Evolutionary conservation across 164 flowering plant genomes (phyloP).

Genomic region (Vitis vinifera): ASM3070453v1 NC_081806.1:19873501-19874000

Average conservation of each 20-base stretch:
- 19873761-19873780: slow-evolving; percentile 38
- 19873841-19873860: background rate
- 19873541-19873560: background rate
- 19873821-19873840: background rate
- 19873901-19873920: no score
- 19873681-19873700: slow-evolving; percentile 62
- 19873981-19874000: no score
- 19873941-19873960: no score
- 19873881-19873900: no score
- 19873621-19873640: background rate
- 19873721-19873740: slow-evolving; percentile 81
- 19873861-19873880: background rate
- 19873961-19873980: no score
- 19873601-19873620: background rate
- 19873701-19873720: slow-evolving; percentile 71
- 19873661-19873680: slow-evolving; percentile 30
- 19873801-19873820: slow-evolving; percentile 23
- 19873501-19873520: slow-evolving; percentile 87
- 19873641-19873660: background rate
- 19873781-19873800: slow-evolving; percentile 45
- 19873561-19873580: background rate
- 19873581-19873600: background rate
- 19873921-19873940: no score
- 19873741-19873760: slow-evolving; percentile 57
- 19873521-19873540: slow-evolving; percentile 71